phyloP scores from a whole-genome alignment of 305 asterid species.

The Andrographis paniculata region DNA sequence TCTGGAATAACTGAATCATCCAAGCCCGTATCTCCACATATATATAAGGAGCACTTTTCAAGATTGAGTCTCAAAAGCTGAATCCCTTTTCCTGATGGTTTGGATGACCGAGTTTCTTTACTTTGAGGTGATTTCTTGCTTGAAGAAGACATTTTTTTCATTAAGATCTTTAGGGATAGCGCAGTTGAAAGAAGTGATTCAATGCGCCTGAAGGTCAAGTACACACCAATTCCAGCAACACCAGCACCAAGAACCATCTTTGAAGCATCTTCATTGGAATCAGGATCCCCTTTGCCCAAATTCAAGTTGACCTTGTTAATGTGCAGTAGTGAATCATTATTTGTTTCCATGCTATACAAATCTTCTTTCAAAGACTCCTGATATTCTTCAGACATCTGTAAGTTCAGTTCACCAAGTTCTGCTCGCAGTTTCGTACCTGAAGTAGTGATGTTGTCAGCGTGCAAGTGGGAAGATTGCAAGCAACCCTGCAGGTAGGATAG shows the following conservation, averaged over 20 bases:
- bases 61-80: slow-evolving; percentile 71
- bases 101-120: slow-evolving; percentile 47
- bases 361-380: slow-evolving; percentile 88
- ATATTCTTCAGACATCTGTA: slow-evolving; percentile 94
- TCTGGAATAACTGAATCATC: slow-evolving; percentile 67
- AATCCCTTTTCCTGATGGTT: slow-evolving; percentile 82
- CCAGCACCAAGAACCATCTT: slow-evolving; percentile 78
- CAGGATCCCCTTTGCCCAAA: slow-evolving; percentile 76
- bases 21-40: slow-evolving; percentile 69
- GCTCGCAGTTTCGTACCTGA: slow-evolving; percentile 57
- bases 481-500: slow-evolving; percentile 68
- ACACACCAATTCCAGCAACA: slow-evolving; percentile 81
- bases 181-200: slow-evolving; percentile 77
- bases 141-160: slow-evolving; percentile 52
- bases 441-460: slow-evolving; percentile 79
- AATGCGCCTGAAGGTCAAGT: slow-evolving; percentile 82
- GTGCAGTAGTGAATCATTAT: slow-evolving; percentile 74
- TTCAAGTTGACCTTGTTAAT: slow-evolving; percentile 84
- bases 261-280: slow-evolving; percentile 57
- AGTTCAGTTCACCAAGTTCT: slow-evolving; percentile 91
- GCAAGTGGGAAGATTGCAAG: slow-evolving; percentile 81
- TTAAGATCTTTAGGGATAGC: slow-evolving; percentile 55
- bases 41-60: slow-evolving; percentile 76
- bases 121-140: slow-evolving; percentile 56
- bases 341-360: slow-evolving; percentile 79